Conservation (phyloP, 306 rosid genomes). For the Castanopsis chinensis region DNA sequence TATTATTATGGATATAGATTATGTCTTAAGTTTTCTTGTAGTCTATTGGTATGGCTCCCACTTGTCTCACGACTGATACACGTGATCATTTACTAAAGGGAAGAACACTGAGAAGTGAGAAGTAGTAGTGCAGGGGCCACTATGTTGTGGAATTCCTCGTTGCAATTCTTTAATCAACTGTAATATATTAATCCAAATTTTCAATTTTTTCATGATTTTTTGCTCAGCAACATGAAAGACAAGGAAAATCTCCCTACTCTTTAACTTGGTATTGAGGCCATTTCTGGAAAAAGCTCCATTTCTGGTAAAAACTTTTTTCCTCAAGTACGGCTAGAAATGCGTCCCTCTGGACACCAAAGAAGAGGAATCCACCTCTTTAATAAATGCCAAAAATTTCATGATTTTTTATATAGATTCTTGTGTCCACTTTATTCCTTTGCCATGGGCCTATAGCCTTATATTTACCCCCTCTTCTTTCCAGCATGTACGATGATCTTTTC, state of each 20-base stretch:
- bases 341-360: constrained; percentile 29
- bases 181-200: neutral
- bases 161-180: constrained; percentile 25
- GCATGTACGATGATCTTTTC: constrained; percentile 29
- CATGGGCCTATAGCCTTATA: constrained; percentile 21
- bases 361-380: constrained; percentile 57
- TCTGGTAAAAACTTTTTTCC: constrained; percentile 41
- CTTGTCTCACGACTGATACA: neutral
- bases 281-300: constrained; percentile 36
- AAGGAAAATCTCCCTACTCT: constrained; percentile 1
- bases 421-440: constrained; percentile 61
- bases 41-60: neutral
- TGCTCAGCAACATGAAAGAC: constrained; percentile 23
- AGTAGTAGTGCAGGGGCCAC: constrained; percentile 38
- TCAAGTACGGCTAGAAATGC: constrained; percentile 27
- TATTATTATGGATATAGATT: too few relatives aligned
- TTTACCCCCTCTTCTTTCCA: constrained; percentile 27
- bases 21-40: too few relatives aligned
- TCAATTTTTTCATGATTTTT: constrained; percentile 29
- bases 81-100: neutral
- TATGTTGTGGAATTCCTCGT: constrained; percentile 27
- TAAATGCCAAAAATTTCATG: constrained; percentile 31
- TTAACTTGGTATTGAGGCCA: constrained; percentile 20
- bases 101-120: constrained; percentile 2
- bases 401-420: constrained; percentile 51